Evolutionary conservation across 2,329 filamentous ascomycete genomes (phyloP).

Genomic region (Pezicula radicicola): DNA sequence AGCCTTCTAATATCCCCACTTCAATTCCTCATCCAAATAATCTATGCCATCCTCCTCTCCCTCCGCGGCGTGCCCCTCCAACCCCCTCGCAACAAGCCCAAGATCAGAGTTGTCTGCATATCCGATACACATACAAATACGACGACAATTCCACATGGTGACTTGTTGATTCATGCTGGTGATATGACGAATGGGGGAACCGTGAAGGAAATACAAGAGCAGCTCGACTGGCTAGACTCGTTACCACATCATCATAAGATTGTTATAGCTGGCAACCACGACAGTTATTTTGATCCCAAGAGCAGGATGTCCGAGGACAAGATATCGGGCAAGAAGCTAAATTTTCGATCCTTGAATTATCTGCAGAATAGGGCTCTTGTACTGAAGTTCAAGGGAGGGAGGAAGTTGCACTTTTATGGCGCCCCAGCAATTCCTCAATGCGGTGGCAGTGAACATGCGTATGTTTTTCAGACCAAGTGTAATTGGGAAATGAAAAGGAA

Average conservation of each 20-base stretch:
- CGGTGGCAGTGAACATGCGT: conserved; percentile 67
- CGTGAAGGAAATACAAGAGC: conserved; percentile 70
- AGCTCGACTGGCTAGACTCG: conserved; percentile 76
- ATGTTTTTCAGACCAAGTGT: conserved; percentile 8
- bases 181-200: conserved; percentile 77
- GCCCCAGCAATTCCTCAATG: conserved; percentile 76
- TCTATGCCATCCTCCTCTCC: conserved; percentile 63
- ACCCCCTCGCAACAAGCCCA: conserved; percentile 49
- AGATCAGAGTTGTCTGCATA: conserved; percentile 79
- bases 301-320: conserved; percentile 57
- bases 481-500: background rate
- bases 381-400: conserved; percentile 57
- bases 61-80: conserved; percentile 65
- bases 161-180: conserved; percentile 86
- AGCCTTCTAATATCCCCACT: conserved; percentile 67
- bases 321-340: conserved; percentile 41
- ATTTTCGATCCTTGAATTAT: conserved; percentile 71
- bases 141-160: conserved; percentile 67
- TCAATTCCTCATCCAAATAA: conserved; percentile 54
- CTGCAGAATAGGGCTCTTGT: conserved; percentile 67
- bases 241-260: conserved; percentile 79
- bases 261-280: conserved; percentile 84
- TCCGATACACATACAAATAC: conserved; percentile 80
- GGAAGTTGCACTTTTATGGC: conserved; percentile 72
- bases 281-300: conserved; percentile 74